Conservation (phyloP, 164 flowering plant genomes). For the Brasenia schreberi region DNA sequence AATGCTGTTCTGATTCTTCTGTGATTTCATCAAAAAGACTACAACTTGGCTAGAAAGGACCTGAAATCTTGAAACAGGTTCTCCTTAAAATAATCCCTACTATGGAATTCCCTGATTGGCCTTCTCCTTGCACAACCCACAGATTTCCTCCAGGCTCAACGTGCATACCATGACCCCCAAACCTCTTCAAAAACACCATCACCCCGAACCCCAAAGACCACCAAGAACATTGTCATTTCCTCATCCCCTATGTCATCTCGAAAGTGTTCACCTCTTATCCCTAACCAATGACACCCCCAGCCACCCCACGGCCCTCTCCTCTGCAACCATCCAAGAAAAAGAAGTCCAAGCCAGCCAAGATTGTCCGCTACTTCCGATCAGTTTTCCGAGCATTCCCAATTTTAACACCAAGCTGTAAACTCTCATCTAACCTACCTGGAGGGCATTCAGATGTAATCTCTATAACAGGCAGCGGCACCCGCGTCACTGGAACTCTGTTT, state of each 20-base stretch:
- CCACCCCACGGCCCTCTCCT: conserved; percentile 18
- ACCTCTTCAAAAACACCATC: not conserved
- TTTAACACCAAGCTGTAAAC: conserved; percentile 64
- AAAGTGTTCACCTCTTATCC: conserved; percentile 2
- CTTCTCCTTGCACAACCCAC: not conserved
- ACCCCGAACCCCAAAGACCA: not conserved
- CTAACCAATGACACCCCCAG: conserved; percentile 4
- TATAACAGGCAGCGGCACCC: conserved; percentile 10
- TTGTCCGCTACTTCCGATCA: conserved; percentile 39
- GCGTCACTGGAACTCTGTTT: conserved; percentile 61
- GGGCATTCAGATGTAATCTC: conserved; percentile 32
- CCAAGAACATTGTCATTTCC: too few relatives aligned
- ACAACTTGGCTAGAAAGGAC: too few relatives aligned
- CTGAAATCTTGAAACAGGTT: too few relatives aligned
- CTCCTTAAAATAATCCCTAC: too few relatives aligned
- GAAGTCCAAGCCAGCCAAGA: conserved; percentile 21
- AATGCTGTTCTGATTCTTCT: too few relatives aligned
- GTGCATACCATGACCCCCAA: not conserved
- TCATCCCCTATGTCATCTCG: not conserved
- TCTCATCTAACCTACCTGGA: conserved; percentile 34
- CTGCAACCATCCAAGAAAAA: conserved; percentile 31
- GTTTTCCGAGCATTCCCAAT: conserved; percentile 70
- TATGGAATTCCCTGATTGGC: too few relatives aligned
- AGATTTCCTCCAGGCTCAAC: not conserved
- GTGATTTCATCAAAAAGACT: too few relatives aligned